These are phyloP conservation scores for Mucor irregularis DNA, from an alignment of 371 early-diverging fungal genomes.

Conservation along the genomic window DNA sequence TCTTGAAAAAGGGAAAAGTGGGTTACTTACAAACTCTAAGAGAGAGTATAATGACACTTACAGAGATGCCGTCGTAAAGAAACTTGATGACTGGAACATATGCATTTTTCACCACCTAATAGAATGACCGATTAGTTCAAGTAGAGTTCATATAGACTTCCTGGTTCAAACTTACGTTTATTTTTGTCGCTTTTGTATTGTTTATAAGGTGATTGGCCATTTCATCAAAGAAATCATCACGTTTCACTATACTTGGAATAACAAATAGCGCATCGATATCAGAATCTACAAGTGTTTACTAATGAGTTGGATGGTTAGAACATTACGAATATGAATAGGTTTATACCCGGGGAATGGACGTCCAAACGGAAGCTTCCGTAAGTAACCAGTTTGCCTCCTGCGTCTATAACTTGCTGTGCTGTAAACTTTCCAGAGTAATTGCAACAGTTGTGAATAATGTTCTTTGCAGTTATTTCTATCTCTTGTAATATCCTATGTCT, in stretches of 20 bases:
- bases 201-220: conserved; percentile 40
- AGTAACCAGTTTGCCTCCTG: conserved; percentile 86
- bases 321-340: not conserved
- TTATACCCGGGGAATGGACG: conserved; percentile 75
- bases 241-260: conserved; percentile 74
- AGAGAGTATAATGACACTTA: conserved; percentile 17
- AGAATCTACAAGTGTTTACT: conserved; percentile 58
- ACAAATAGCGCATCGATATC: conserved; percentile 97
- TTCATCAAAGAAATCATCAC: conserved; percentile 80
- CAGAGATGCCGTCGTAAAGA: conserved; percentile 65
- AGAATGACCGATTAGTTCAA: too few relatives aligned
- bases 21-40: not conserved
- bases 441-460: conserved; percentile 42
- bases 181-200: not conserved
- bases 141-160: too few relatives aligned
- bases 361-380: conserved; percentile 95
- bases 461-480: conserved; percentile 12
- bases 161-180: too few relatives aligned
- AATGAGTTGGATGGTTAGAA: not conserved
- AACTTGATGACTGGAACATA: conserved; percentile 92
- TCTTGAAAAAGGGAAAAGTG: conserved; percentile 40
- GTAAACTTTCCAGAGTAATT: too few relatives aligned
- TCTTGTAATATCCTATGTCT: conserved; percentile 11
- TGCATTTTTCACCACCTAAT: conserved; percentile 74
- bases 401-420: conserved; percentile 1